Percentiles rank a stretch among this genome's conserved stretches.
These are phyloP conservation scores for Phytopythium montanum DNA, from an alignment of 352 stramenopile species.

Conservation along the genomic window DNA sequence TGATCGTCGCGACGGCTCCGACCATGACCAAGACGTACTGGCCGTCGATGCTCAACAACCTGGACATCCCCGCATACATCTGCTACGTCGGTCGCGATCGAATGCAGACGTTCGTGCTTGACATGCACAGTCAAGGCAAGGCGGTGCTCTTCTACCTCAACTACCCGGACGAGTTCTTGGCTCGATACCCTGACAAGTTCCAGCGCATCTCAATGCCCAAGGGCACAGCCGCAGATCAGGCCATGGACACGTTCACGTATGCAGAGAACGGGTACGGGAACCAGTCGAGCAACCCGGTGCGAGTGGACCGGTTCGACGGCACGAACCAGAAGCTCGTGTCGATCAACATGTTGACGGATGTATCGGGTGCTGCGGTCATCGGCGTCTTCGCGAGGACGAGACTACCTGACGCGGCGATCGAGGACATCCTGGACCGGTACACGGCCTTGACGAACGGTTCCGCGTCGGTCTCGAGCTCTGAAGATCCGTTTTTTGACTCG, in stretches of 20 bases:
- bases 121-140: conserved; percentile 9
- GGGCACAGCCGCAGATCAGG: conserved; percentile 7
- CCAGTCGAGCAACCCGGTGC: conserved; percentile 16
- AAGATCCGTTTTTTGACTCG: conserved; percentile 16
- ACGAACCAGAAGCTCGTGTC: conserved; percentile 29
- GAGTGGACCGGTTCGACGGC: conserved; percentile 26
- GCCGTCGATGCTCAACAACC: conserved; percentile 20
- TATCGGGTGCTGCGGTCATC: background rate
- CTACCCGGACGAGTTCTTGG: conserved; percentile 24
- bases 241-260: conserved; percentile 13
- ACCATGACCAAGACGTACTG: conserved; percentile 15
- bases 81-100: conserved; percentile 18
- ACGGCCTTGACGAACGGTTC: background rate
- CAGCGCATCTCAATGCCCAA: conserved; percentile 22
- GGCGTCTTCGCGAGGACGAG: conserved; percentile 7
- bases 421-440: background rate
- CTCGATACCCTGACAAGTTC: conserved; percentile 12
- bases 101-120: conserved; percentile 10
- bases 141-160: conserved; percentile 26
- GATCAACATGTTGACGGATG: conserved; percentile 9
- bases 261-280: conserved; percentile 27
- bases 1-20: conserved; percentile 15
- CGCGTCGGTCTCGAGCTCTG: background rate
- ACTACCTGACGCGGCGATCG: conserved; percentile 12
- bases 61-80: conserved; percentile 18